phyloP scores from a whole-genome alignment of 805 yeast species.

The Priceomyces carsonii region DNA sequence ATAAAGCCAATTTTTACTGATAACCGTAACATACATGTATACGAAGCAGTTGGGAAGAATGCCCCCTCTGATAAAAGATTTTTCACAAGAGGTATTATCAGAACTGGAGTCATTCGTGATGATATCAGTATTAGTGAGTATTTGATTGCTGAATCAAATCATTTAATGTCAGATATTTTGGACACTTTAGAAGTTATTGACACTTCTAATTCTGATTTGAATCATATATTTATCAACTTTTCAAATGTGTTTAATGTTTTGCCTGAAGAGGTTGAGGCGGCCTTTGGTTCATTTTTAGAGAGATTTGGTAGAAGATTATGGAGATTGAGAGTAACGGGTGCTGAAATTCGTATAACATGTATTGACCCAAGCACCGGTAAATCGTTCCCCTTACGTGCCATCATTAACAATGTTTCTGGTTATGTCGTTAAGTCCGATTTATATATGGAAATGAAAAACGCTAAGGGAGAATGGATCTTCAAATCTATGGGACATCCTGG shows the following conservation, averaged over 20 bases:
- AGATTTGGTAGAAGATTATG: slow-evolving; percentile 96
- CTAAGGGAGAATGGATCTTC: slow-evolving; percentile 95
- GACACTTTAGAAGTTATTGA: slow-evolving; percentile 94
- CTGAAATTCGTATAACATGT: slow-evolving; percentile 95
- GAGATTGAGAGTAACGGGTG: slow-evolving; percentile 95
- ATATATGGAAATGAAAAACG: slow-evolving; percentile 90
- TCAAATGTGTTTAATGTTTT: slow-evolving; percentile 92
- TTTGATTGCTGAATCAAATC: slow-evolving; percentile 92
- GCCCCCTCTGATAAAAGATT: slow-evolving; percentile 91
- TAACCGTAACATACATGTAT: slow-evolving; percentile 96
- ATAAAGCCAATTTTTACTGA: slow-evolving; percentile 94
- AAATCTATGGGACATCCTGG: slow-evolving; percentile 95
- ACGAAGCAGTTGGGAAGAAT: slow-evolving; percentile 93
- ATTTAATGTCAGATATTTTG: slow-evolving; percentile 92
- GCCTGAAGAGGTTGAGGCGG: slow-evolving; percentile 95
- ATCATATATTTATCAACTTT: slow-evolving; percentile 95
- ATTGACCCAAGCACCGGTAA: slow-evolving; percentile 84
- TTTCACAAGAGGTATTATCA: slow-evolving; percentile 94
- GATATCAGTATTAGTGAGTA: slow-evolving; percentile 93
- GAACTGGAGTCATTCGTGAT: slow-evolving; percentile 93
- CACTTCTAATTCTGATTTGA: slow-evolving; percentile 91
- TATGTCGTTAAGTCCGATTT: slow-evolving; percentile 95
- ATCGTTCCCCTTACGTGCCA: slow-evolving; percentile 94
- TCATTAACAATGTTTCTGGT: slow-evolving; percentile 95
- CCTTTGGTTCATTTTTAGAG: slow-evolving; percentile 96